Evolutionary conservation across 129 eudicot genomes (phyloP).

Genomic region (Saposhnikovia divaricata): DNA sequence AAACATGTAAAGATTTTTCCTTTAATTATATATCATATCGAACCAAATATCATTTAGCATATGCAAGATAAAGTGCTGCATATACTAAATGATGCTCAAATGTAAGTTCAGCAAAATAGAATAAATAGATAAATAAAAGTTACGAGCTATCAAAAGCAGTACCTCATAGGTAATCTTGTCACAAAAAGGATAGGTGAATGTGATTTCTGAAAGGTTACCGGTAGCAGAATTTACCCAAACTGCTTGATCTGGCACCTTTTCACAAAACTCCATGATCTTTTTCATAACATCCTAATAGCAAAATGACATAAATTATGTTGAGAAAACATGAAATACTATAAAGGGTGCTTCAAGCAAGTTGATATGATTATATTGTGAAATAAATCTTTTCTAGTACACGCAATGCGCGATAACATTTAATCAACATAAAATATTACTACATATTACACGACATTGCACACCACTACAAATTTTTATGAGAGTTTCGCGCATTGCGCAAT

Average conservation of each 20-base stretch:
- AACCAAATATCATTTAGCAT: too few relatives aligned
- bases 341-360: neutral
- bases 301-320: neutral
- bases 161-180: neutral
- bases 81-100: too few relatives aligned
- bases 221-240: neutral
- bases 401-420: neutral
- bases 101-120: too few relatives aligned
- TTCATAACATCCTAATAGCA: neutral
- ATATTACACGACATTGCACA: too few relatives aligned
- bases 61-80: neutral
- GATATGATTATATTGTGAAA: too few relatives aligned
- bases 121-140: too few relatives aligned
- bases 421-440: too few relatives aligned
- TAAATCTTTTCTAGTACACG: neutral
- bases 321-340: neutral
- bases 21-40: too few relatives aligned
- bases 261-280: neutral
- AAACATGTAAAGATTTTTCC: too few relatives aligned
- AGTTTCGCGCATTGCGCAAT: neutral
- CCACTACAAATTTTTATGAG: too few relatives aligned
- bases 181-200: neutral
- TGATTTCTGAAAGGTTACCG: neutral
- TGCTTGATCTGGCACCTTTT: neutral
- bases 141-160: neutral